Evolutionary conservation across 1,284 basidiomycete species (phyloP).

Genomic region (Hemileccinum hortonii): DNA sequence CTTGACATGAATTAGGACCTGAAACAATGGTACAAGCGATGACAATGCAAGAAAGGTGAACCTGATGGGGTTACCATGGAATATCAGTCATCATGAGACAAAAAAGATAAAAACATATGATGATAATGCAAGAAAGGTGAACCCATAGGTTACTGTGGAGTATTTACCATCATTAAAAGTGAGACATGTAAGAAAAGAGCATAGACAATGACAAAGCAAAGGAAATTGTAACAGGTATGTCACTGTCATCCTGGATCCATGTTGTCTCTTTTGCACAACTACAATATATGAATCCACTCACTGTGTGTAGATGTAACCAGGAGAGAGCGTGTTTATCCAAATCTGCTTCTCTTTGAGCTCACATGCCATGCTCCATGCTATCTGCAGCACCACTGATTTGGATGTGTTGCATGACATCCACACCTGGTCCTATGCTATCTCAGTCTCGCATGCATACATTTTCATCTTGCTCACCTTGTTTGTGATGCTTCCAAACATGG

Average conservation of each 20-base stretch:
- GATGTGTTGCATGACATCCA: conserved; percentile 81
- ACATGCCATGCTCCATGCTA: conserved; percentile 81
- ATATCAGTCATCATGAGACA: too few relatives aligned
- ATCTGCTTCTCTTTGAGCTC: conserved; percentile 74
- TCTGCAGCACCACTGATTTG: conserved; percentile 81
- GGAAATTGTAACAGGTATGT: too few relatives aligned
- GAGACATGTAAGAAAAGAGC: too few relatives aligned
- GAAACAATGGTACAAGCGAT: too few relatives aligned
- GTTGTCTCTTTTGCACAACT: background rate
- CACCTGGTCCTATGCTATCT: conserved; percentile 52
- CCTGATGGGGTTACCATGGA: too few relatives aligned
- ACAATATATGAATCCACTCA: conserved; percentile 31
- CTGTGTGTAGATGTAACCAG: conserved; percentile 75
- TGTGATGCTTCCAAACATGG: conserved; percentile 84
- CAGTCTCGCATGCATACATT: background rate
- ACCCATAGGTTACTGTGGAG: too few relatives aligned
- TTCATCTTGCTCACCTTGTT: conserved; percentile 55
- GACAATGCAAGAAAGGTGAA: too few relatives aligned
- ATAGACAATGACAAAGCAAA: too few relatives aligned
- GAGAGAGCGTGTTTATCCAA: conserved; percentile 74
- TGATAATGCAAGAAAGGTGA: too few relatives aligned
- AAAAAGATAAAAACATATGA: too few relatives aligned
- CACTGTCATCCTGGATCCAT: conserved; percentile 65
- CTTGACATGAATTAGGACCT: too few relatives aligned
- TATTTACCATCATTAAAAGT: too few relatives aligned